A percentile compares a stretch with the other conserved stretches of the same genome.
phyloP scores from a whole-genome alignment of 805 yeast species.

The Schwanniomyces pseudopolymorphus region DNA sequence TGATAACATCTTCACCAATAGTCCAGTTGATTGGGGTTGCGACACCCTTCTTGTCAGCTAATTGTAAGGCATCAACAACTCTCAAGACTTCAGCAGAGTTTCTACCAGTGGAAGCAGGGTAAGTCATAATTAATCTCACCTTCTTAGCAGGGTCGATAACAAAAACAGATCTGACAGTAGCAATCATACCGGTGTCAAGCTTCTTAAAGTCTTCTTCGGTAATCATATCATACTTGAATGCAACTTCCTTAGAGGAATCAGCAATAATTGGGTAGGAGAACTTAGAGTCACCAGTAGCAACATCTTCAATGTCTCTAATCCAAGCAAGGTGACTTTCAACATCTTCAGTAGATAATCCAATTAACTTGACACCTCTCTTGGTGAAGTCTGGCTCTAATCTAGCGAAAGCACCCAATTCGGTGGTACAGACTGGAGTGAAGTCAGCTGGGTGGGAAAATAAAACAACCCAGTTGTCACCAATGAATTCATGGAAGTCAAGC shows the following conservation, averaged over 20 bases:
- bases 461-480: conserved; percentile 63
- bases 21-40: conserved; percentile 76
- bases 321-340: conserved; percentile 62
- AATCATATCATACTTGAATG: conserved; percentile 65
- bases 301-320: conserved; percentile 72
- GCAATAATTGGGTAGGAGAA: conserved; percentile 68
- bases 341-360: conserved; percentile 68
- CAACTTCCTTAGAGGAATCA: conserved; percentile 60
- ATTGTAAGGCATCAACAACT: conserved; percentile 68
- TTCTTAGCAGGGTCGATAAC: conserved; percentile 67
- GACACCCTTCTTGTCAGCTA: conserved; percentile 58
- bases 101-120: conserved; percentile 75
- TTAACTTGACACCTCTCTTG: conserved; percentile 61
- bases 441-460: conserved; percentile 77
- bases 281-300: conserved; percentile 51
- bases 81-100: conserved; percentile 74
- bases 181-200: conserved; percentile 57
- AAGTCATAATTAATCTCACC: conserved; percentile 60
- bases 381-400: conserved; percentile 67
- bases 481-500: conserved; percentile 61
- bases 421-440: conserved; percentile 78
- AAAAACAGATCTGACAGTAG: conserved; percentile 71
- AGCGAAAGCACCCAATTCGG: conserved; percentile 76
- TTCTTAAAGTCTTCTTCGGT: conserved; percentile 66
- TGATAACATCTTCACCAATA: conserved; percentile 71